A percentile compares a stretch with the other conserved stretches of the same genome.
Evolutionary conservation across 2,329 filamentous ascomycete species (phyloP).

Genomic region (Fusarium agapanthi): DNA sequence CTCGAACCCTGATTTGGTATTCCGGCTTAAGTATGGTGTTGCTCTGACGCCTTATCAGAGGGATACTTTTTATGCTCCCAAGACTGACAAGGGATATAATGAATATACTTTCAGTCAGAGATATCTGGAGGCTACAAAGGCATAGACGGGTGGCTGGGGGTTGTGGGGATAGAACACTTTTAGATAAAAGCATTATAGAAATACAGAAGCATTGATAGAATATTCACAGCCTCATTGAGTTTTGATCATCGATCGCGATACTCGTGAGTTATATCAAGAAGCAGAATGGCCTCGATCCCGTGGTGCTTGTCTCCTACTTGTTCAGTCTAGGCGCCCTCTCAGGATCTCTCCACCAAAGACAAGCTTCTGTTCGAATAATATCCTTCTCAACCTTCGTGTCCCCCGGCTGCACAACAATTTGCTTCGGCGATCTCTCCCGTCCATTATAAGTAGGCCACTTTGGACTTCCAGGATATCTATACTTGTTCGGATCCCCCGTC

Average conservation of each 20-base stretch:
- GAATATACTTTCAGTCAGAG: constrained; percentile 44
- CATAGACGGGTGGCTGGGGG: fast-evolving
- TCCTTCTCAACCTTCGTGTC: constrained; percentile 47
- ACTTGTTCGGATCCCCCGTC: constrained; percentile 47
- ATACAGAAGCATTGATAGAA: not conserved
- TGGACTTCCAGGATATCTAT: constrained; percentile 31
- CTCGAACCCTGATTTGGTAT: constrained; percentile 50
- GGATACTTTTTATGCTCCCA: constrained; percentile 50
- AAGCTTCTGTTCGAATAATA: constrained; percentile 45
- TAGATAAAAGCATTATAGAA: not conserved
- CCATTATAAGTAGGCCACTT: constrained; percentile 32
- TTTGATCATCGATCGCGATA: no score
- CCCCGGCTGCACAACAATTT: constrained; percentile 46
- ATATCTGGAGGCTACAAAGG: not conserved
- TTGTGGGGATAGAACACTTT: not conserved
- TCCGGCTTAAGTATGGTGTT: constrained; percentile 50
- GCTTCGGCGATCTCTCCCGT: constrained; percentile 9
- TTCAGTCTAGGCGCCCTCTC: constrained; percentile 47
- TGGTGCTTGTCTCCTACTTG: not conserved
- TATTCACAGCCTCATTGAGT: no score
- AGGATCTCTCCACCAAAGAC: constrained; percentile 49
- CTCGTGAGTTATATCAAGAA: no score
- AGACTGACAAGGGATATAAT: constrained; percentile 41
- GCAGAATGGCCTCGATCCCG: no score
- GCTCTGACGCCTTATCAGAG: constrained; percentile 50